Evolutionary conservation across 2,329 filamentous ascomycete species (phyloP), one percentile per base, ranked within the genome.

Genomic region (Fusarium bulbicola): DNA sequence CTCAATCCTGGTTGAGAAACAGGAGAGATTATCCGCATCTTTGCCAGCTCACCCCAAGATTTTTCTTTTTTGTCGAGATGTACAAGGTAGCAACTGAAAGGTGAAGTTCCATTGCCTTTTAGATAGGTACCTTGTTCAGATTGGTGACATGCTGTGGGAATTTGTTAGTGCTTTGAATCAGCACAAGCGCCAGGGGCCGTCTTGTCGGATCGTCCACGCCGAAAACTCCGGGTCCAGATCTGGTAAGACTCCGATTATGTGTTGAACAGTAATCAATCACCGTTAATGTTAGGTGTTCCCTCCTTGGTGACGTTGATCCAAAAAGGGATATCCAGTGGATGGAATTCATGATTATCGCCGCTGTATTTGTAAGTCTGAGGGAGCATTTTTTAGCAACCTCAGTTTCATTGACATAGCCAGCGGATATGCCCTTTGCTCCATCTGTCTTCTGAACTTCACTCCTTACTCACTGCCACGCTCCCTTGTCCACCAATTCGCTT

Each of bases 301-400:
- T 74, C 54, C 39, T 73, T 52, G 56, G 69, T 73, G 59, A 75
- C 72, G 72, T 71, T 59, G 66, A 43, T 66, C 71, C 56, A 34
- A 68, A 74, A 72, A 60, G 72, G 71, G 72, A 74, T 58, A 62
- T 42, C 50, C 36, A 57, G 42, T 53, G 20, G n/a, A 47, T 64
- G 54, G 57, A 70, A 66, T 69, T 61, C 59, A 76, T 70, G 37
- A 65, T 65, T 63, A 64, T 76, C 65, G 47, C 45, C 40, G 43
- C 63, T 66, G 59, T 56, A 49, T 78, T 78, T 73, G 72, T 78
- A 67, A 78, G 76, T 72, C 64, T 73, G 68, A 59, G 65, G 42
- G 65, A 67, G 61, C 60, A 59, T 67, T 64, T 68, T 66, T 59
- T 59, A 43, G 66, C 67, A 53, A 70, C 63, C 66, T 66, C 64